phyloP scores from a whole-genome alignment of 306 rosid species.

The Quercus variabilis region DNA sequence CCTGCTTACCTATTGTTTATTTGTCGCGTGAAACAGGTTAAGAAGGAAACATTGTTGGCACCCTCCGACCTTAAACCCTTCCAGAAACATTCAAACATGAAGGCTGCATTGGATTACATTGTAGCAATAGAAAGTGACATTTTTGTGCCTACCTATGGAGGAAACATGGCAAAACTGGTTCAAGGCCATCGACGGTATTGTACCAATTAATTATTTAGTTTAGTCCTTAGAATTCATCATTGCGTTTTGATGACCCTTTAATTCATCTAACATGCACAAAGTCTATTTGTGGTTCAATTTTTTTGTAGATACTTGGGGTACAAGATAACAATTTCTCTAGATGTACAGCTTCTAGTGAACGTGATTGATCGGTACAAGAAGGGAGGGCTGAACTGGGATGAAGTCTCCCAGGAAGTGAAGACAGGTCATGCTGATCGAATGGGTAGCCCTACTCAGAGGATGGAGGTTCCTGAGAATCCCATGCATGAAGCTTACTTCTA shows the following conservation, averaged over 20 bases:
- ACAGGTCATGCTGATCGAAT: no score
- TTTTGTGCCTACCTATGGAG: slow-evolving; percentile 88
- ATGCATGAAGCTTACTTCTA: no score
- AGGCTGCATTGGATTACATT: slow-evolving; percentile 91
- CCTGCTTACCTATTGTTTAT: no score
- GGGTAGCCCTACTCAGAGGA: no score
- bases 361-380: no score
- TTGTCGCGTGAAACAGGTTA: slow-evolving; percentile 44
- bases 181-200: slow-evolving; percentile 87
- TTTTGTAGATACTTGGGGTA: slow-evolving; percentile 29
- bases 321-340: slow-evolving; percentile 29
- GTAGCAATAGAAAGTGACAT: slow-evolving; percentile 87
- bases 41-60: slow-evolving; percentile 76
- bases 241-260: background rate
- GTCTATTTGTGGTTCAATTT: background rate
- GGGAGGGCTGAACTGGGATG: no score
- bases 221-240: background rate
- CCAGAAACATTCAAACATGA: slow-evolving; percentile 82
- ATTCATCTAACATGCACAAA: background rate
- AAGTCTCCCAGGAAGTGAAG: no score
- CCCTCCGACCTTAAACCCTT: slow-evolving; percentile 68
- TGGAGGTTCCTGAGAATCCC: no score
- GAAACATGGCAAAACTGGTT: slow-evolving; percentile 97
- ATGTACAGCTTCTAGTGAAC: slow-evolving; percentile 8
- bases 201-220: background rate